phyloP scores from a whole-genome alignment of 163 green algal genomes.

The Prototheca cutis region DNA sequence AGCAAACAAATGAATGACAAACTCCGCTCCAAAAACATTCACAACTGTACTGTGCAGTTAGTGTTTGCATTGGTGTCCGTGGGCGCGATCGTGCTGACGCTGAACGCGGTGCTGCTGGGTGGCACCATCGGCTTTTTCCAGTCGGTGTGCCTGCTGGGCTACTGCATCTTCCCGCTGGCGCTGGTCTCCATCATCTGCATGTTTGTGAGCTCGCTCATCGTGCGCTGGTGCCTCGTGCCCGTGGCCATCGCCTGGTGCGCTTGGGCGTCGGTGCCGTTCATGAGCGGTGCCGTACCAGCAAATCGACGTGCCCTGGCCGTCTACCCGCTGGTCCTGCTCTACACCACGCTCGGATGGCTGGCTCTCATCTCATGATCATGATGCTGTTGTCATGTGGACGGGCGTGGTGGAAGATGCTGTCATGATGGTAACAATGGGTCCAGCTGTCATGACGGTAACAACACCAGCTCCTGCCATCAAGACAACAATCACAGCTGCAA shows the following conservation, averaged over 20 bases:
- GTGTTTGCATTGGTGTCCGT: conserved; percentile 84
- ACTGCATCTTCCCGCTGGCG: conserved; percentile 94
- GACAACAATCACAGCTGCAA: too few relatives aligned
- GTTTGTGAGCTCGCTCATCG: conserved; percentile 26
- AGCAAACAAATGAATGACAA: too few relatives aligned
- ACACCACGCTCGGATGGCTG: conserved; percentile 78
- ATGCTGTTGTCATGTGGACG: too few relatives aligned
- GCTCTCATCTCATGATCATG: conserved; percentile 64
- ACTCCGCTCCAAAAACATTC: too few relatives aligned
- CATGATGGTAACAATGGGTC: too few relatives aligned
- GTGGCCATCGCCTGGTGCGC: conserved; percentile 64
- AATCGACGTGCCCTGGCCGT: conserved; percentile 74
- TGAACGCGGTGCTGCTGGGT: conserved; percentile 91
- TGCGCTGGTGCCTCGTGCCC: conserved; percentile 48
- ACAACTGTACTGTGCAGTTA: too few relatives aligned
- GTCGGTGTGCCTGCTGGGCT: conserved; percentile 86
- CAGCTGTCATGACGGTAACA: too few relatives aligned
- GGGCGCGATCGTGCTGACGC: conserved; percentile 83
- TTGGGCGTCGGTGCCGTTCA: conserved; percentile 80
- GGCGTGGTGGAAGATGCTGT: too few relatives aligned
- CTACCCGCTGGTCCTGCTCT: conserved; percentile 91
- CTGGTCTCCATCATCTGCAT: conserved; percentile 64
- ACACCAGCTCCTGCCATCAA: too few relatives aligned
- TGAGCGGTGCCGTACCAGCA: conserved; percentile 60
- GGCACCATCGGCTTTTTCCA: conserved; percentile 86